phyloP scores from a whole-genome alignment of 2,329 filamentous ascomycete genomes.

The Endoconidiophora laricicola region DNA sequence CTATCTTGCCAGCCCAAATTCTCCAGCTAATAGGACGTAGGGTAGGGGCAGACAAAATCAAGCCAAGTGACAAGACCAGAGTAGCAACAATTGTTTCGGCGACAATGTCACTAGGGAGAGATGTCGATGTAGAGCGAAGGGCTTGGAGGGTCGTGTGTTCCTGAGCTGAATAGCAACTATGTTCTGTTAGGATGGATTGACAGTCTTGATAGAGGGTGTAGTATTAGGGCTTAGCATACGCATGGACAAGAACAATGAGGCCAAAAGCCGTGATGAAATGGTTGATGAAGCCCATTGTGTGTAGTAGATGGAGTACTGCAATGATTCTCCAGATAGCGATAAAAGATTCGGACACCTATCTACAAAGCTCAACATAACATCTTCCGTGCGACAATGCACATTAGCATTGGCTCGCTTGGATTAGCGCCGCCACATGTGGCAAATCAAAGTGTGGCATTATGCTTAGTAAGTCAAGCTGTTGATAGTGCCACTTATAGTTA shows the following conservation, averaged over 20 bases:
- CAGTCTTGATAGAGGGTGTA: constrained; percentile 1
- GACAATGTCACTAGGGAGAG: constrained; percentile 69
- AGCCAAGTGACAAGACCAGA: constrained; percentile 62
- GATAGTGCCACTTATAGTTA: too few relatives aligned
- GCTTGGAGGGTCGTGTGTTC: constrained; percentile 69
- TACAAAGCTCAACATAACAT: too few relatives aligned
- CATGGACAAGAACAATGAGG: constrained; percentile 64
- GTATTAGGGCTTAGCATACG: constrained; percentile 35
- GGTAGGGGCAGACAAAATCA: constrained; percentile 61
- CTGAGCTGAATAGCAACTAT: constrained; percentile 88
- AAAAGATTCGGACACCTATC: too few relatives aligned
- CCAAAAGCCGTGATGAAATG: constrained; percentile 40
- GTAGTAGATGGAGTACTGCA: too few relatives aligned
- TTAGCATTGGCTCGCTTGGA: too few relatives aligned
- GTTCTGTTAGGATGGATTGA: constrained; percentile 9
- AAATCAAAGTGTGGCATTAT: too few relatives aligned
- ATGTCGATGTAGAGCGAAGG: constrained; percentile 29
- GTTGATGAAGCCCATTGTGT: constrained; percentile 5
- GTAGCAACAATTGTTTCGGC: constrained; percentile 74
- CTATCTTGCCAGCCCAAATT: constrained; percentile 69
- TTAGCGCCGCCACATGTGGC: too few relatives aligned
- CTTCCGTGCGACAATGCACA: too few relatives aligned
- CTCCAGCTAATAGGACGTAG: constrained; percentile 75
- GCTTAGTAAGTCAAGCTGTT: too few relatives aligned
- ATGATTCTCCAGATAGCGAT: too few relatives aligned